phyloP scores from a whole-genome alignment of 768 basidiomycete genomes.

The Rhodotorula kratochvilovae region DNA sequence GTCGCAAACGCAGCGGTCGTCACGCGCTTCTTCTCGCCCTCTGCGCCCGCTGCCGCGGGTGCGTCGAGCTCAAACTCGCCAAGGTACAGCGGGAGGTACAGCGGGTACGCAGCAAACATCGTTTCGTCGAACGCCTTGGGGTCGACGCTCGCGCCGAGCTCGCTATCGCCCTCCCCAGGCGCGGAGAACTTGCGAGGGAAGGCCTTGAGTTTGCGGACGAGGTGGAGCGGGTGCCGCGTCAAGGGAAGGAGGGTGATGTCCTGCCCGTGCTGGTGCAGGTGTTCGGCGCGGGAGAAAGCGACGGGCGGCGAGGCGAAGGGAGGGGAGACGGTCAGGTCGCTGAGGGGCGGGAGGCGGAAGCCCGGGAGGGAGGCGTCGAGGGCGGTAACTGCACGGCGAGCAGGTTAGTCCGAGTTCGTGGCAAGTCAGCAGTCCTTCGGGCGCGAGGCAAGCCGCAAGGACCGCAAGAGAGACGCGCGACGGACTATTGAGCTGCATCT shows the following conservation, averaged over 20 bases:
- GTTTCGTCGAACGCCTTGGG: constrained; percentile 4
- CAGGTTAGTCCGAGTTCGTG: neutral
- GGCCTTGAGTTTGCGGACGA: constrained; percentile 8
- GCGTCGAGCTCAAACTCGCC: constrained; percentile 27
- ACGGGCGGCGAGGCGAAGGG: constrained; percentile 9
- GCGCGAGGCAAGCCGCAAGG: neutral
- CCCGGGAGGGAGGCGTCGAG: constrained; percentile 21
- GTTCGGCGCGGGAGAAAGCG: constrained; percentile 6
- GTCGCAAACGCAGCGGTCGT: constrained; percentile 28
- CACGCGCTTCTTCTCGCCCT: constrained; percentile 4
- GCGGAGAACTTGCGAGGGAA: constrained; percentile 11
- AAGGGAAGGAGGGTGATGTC: constrained; percentile 18
- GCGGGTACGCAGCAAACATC: constrained; percentile 16
- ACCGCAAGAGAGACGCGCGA: neutral
- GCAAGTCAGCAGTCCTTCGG: too few relatives aligned
- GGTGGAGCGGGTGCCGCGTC: constrained; percentile 18
- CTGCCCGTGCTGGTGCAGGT: neutral
- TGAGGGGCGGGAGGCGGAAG: constrained; percentile 27
- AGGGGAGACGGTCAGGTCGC: constrained; percentile 9
- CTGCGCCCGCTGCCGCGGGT: neutral
- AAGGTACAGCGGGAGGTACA: constrained; percentile 22
- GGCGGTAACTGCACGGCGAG: constrained; percentile 10
- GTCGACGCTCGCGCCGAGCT: constrained; percentile 10
- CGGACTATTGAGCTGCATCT: constrained; percentile 18
- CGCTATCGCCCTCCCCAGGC: neutral